These are phyloP conservation scores for Pseudocercospora crystallina DNA, from an alignment of 2,329 filamentous ascomycete species.

Conservation along the genomic window DNA sequence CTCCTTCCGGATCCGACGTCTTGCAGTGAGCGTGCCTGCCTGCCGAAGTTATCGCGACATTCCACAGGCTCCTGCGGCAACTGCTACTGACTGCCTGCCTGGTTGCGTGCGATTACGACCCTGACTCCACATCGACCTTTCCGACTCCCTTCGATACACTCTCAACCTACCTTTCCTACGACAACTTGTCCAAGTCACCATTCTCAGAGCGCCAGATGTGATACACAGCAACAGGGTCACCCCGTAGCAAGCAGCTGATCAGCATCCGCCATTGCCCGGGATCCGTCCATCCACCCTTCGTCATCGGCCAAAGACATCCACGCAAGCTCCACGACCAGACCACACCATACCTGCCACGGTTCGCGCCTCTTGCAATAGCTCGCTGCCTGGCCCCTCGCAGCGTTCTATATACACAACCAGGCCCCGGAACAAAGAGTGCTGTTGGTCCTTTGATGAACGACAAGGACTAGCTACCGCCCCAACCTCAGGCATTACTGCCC, in stretches of 20 bases:
- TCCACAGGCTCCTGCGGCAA: not conserved
- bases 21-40: too few species aligned
- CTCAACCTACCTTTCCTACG: conserved; percentile 1
- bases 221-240: conserved; percentile 19
- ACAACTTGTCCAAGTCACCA: not conserved
- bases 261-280: conserved; percentile 17
- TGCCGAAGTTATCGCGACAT: not conserved
- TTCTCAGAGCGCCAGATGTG: conserved; percentile 15
- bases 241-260: conserved; percentile 16
- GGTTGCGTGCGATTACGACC: not conserved
- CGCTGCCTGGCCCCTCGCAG: conserved; percentile 2
- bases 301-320: conserved; percentile 8
- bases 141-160: not conserved
- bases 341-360: conserved; percentile 4
- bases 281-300: conserved; percentile 17
- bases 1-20: not conserved
- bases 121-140: conserved; percentile 1
- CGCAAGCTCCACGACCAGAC: conserved; percentile 16
- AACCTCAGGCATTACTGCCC: conserved; percentile 19
- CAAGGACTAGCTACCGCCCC: conserved; percentile 14
- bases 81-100: not conserved
- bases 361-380: not conserved
- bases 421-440: not conserved
- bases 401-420: conserved; percentile 1
- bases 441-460: conserved; percentile 19